Conservation (phyloP, 2,329 filamentous ascomycete genomes). For the Calonectria honghensis region DNA sequence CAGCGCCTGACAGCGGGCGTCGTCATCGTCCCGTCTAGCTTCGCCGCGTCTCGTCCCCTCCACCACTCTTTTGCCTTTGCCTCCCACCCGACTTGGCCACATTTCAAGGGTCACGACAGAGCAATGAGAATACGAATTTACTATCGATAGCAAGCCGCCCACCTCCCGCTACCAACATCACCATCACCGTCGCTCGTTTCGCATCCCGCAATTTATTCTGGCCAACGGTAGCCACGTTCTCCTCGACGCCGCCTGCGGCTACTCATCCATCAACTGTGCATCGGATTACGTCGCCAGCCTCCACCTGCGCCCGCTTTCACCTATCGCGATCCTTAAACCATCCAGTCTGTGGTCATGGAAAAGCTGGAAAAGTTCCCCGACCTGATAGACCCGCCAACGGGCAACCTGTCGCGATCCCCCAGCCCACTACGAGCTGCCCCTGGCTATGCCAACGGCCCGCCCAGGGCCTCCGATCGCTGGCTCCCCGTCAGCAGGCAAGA, state of each 20-base stretch:
- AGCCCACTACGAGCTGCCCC: constrained; percentile 55
- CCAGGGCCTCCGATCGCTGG: constrained; percentile 57
- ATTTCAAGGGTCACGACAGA: constrained; percentile 43
- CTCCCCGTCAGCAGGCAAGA: constrained; percentile 54
- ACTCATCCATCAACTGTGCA: constrained; percentile 15
- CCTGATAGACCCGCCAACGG: constrained; percentile 65
- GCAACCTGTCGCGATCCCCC: constrained; percentile 54
- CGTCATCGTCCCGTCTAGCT: constrained; percentile 28
- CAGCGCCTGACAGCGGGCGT: constrained; percentile 31
- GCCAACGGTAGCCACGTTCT: constrained; percentile 27
- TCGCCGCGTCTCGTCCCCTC: constrained; percentile 14
- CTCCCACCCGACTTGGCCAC: constrained; percentile 34
- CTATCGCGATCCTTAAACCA: constrained; percentile 5
- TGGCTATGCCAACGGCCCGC: constrained; percentile 55
- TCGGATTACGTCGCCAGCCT: constrained; percentile 27
- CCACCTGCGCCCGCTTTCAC: constrained; percentile 10
- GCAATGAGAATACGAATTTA: constrained; percentile 45
- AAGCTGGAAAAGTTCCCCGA: constrained; percentile 76
- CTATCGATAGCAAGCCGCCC: constrained; percentile 32
- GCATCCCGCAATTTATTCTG: constrained; percentile 16
- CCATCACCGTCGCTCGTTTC: constrained; percentile 46
- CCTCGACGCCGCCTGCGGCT: constrained; percentile 14
- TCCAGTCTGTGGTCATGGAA: constrained; percentile 50
- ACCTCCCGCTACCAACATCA: constrained; percentile 13
- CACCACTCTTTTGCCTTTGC: constrained; percentile 12